Evolutionary conservation across 371 early-diverging fungal species (phyloP).

Genomic region (Cladochytrium tenue): DNA sequence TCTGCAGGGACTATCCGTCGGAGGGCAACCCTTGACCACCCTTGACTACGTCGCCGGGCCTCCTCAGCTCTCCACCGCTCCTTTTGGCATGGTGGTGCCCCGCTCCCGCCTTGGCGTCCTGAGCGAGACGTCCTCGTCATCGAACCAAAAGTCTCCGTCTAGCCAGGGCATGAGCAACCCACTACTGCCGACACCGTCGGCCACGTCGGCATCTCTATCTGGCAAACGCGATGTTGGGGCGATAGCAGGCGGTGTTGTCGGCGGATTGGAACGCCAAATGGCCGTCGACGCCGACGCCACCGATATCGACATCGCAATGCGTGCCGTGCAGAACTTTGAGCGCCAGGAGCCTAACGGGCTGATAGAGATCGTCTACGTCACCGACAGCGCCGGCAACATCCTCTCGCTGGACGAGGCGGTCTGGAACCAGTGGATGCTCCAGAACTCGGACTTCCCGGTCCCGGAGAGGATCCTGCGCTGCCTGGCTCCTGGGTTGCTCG

Average conservation of each 20-base stretch:
- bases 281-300: no score
- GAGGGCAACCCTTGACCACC: no score
- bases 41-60: no score
- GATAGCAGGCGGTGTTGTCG: no score
- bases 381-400: constrained; percentile 15
- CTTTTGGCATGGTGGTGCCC: no score
- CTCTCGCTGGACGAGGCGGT: constrained; percentile 9
- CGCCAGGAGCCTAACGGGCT: background rate
- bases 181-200: background rate
- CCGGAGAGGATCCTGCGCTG: constrained; percentile 5
- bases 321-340: background rate
- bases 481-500: constrained; percentile 16
- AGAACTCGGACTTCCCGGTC: constrained; percentile 8
- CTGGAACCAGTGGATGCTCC: constrained; percentile 12
- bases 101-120: no score
- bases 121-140: no score
- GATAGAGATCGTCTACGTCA: constrained; percentile 14
- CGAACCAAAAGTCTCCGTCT: no score
- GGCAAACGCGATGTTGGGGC: background rate
- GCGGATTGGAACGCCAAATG: no score
- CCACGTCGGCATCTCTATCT: background rate
- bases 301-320: background rate
- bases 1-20: no score
- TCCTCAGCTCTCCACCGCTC: no score
- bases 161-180: background rate